These are phyloP conservation scores for Botrytis hyacinthi DNA, from an alignment of 2,329 filamentous ascomycete genomes.

Conservation along the genomic window DNA sequence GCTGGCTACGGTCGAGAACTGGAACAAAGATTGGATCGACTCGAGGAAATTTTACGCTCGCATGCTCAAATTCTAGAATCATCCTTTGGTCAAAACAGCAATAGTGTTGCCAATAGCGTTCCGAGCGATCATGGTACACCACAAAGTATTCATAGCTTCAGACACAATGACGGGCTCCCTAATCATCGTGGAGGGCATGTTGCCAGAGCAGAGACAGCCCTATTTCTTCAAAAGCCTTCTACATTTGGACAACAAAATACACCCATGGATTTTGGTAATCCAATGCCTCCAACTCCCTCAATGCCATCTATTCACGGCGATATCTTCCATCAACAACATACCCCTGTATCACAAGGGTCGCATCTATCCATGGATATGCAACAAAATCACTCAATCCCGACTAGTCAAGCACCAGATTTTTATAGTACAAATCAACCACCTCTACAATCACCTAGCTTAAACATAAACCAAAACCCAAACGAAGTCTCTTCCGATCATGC, in stretches of 20 bases:
- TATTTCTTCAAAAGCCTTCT: constrained; percentile 62
- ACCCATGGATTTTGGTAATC: constrained; percentile 48
- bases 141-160: constrained; percentile 49
- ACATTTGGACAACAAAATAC: constrained; percentile 49
- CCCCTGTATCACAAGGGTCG: constrained; percentile 12
- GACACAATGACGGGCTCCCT: constrained; percentile 46
- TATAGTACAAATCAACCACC: constrained; percentile 40
- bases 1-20: constrained; percentile 71
- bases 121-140: constrained; percentile 59
- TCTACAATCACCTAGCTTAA: constrained; percentile 58
- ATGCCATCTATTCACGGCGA: constrained; percentile 46
- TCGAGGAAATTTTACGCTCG: constrained; percentile 63
- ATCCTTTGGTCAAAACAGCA: constrained; percentile 42
- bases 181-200: constrained; percentile 34
- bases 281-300: constrained; percentile 46
- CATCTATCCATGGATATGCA: constrained; percentile 34
- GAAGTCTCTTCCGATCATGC: constrained; percentile 59
- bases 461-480: constrained; percentile 48
- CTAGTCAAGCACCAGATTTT: constrained; percentile 38
- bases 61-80: constrained; percentile 66
- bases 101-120: constrained; percentile 41
- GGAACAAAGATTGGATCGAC: constrained; percentile 67
- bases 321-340: constrained; percentile 43
- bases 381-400: constrained; percentile 32
- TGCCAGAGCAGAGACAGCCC: constrained; percentile 55